Evolutionary conservation across 768 basidiomycete species (phyloP).

Genomic region (Russula sp.): DNA sequence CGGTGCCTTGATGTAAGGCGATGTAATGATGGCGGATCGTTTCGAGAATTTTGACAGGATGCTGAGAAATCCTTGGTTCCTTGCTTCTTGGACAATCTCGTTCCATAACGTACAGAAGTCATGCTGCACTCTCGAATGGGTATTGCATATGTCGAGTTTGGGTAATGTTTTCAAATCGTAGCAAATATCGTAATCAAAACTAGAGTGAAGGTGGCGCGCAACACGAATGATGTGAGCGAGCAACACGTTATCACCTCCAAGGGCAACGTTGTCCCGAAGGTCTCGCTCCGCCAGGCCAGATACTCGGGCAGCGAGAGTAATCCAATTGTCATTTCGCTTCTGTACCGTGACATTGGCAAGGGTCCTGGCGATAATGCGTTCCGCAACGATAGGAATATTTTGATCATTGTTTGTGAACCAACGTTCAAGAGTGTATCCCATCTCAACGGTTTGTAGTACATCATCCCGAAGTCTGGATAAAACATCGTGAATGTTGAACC

Average conservation of each 20-base stretch:
- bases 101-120: slow-evolving; percentile 1
- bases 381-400: background rate
- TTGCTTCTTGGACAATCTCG: background rate
- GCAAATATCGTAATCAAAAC: fast-evolving
- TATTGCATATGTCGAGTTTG: background rate
- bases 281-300: background rate
- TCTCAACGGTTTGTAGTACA: background rate
- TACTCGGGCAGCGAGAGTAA: background rate
- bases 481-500: too few relatives aligned
- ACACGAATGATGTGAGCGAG: background rate
- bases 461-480: background rate
- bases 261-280: background rate
- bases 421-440: background rate
- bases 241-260: slow-evolving; percentile 1
- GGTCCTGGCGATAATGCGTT: background rate
- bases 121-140: background rate
- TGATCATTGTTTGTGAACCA: background rate
- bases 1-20: background rate
- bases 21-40: background rate
- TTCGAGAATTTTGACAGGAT: background rate
- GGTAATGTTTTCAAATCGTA: background rate
- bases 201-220: background rate
- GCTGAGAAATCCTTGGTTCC: background rate
- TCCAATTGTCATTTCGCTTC: slow-evolving; percentile 1
- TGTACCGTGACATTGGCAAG: background rate